These are phyloP conservation scores for Fragilariopsis cylindrus DNA, from an alignment of 108 stramenopile genomes.

Conservation along the genomic window DNA sequence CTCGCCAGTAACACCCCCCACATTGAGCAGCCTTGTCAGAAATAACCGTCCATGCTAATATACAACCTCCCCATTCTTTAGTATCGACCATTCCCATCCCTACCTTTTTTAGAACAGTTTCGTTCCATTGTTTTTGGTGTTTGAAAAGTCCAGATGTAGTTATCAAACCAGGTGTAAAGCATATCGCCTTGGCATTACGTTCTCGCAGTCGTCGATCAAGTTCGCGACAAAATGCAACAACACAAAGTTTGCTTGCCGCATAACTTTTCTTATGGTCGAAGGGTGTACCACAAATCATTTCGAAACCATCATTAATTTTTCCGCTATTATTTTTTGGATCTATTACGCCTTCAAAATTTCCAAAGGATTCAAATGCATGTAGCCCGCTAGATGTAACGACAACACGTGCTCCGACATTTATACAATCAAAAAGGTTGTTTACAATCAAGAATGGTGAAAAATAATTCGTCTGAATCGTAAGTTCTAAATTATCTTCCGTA, in stretches of 20 bases:
- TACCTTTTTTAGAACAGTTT: slow-evolving; percentile 18
- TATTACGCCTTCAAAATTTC: slow-evolving; percentile 31
- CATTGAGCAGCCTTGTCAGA: slow-evolving; percentile 14
- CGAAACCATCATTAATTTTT: slow-evolving; percentile 20
- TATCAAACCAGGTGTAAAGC: slow-evolving; percentile 47
- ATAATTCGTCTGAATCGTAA: slow-evolving; percentile 63
- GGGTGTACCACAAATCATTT: slow-evolving; percentile 25
- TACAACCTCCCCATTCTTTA: slow-evolving; percentile 28
- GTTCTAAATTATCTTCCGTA: slow-evolving; percentile 59
- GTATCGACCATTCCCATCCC: slow-evolving; percentile 18
- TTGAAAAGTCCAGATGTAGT: slow-evolving; percentile 40
- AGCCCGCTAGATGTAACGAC: slow-evolving; percentile 47
- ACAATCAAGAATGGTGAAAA: slow-evolving; percentile 62
- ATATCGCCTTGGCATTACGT: slow-evolving; percentile 23
- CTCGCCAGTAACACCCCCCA: slow-evolving; percentile 30
- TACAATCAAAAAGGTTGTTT: slow-evolving; percentile 27
- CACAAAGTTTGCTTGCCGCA: slow-evolving; percentile 40
- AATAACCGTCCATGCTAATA: slow-evolving; percentile 37
- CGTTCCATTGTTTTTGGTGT: slow-evolving; percentile 28
- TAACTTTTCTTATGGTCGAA: slow-evolving; percentile 40
- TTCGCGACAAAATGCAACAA: slow-evolving; percentile 36
- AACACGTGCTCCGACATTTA: slow-evolving; percentile 40
- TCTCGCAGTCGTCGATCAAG: slow-evolving; percentile 18
- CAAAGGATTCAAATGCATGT: slow-evolving; percentile 19
- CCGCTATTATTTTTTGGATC: slow-evolving; percentile 15